Evolutionary conservation across 352 stramenopile species (phyloP), one percentile per base, ranked within the genome.

Genomic region (Pythium dissotocum): DNA sequence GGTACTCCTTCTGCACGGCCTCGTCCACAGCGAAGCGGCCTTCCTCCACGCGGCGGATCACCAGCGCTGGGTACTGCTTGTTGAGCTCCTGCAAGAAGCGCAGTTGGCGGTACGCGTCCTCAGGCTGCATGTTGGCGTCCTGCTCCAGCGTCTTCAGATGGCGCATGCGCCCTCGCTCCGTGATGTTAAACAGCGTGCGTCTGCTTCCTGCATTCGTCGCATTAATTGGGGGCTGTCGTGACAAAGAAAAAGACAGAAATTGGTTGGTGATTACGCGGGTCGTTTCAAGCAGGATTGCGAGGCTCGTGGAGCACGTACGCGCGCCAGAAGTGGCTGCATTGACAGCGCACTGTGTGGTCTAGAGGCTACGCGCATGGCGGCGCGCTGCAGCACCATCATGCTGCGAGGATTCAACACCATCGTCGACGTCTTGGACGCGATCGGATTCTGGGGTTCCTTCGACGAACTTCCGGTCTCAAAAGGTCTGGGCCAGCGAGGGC

Each of bases 71-170:
- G 63, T 95, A 92, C 62, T 84, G 78, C 58, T 92, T 90, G 80
- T 96, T 96, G 13, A 96, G 85, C 40, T 93, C 85, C 75, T 94
- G 87, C 46, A 96, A 61, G 62, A 96, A 94, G 26, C 88, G 88
- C 61, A 93, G 69, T 61, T 96, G 88, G 13, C 81, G 76, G 73
- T 79, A 89, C 44, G 87, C 61, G 65, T 96, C 87, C 9, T 93
- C 85, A 0, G 86, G 85, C 32, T 83, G 74, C 58, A 78, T 66
- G 67, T 96, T 95, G 64, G 88, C 88, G 49, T 90, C 77, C 61
- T 94, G 80, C 63, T 96, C 87, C 52, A 96, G 75, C 68, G 75
- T 75, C 80, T 96, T 96, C 54, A 96, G 78, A 35, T 92, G 82
- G 58, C 91, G 91, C 57, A 90, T 83, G 59, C 90, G 91, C 40